Evolutionary conservation across 2,329 filamentous ascomycete species (phyloP).

Genomic region (Colletotrichum sp.): DNA sequence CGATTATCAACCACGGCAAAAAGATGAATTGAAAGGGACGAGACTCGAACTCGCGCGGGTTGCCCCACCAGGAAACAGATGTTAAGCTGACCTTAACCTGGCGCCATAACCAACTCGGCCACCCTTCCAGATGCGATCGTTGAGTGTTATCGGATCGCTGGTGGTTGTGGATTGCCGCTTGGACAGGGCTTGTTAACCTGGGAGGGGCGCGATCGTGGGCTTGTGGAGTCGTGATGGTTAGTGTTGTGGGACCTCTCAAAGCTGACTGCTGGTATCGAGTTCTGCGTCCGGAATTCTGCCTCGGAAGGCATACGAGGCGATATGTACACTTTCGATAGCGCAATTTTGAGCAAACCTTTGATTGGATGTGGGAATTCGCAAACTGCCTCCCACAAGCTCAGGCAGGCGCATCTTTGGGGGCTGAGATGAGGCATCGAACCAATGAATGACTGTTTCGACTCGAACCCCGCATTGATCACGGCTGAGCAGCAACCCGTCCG

Average conservation of each 20-base stretch:
- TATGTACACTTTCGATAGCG: too few species aligned
- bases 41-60: background rate
- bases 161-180: background rate
- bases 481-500: too few species aligned
- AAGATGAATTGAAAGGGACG: background rate
- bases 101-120: background rate
- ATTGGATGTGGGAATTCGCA: too few species aligned
- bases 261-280: rapidly evolving
- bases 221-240: background rate
- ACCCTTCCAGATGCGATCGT: background rate
- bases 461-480: too few species aligned
- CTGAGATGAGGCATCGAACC: too few species aligned
- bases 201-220: background rate
- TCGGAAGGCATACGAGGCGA: background rate
- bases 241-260: background rate
- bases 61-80: background rate
- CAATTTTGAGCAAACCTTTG: too few species aligned
- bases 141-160: background rate
- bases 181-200: background rate
- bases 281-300: background rate
- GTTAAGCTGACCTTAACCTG: background rate
- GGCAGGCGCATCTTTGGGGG: too few species aligned
- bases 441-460: too few species aligned
- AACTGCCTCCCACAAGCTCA: too few species aligned
- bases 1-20: rapidly evolving